Base-by-base conservation (phyloP, 345 rosid genomes). In the Aethionema arabicum region DNA sequence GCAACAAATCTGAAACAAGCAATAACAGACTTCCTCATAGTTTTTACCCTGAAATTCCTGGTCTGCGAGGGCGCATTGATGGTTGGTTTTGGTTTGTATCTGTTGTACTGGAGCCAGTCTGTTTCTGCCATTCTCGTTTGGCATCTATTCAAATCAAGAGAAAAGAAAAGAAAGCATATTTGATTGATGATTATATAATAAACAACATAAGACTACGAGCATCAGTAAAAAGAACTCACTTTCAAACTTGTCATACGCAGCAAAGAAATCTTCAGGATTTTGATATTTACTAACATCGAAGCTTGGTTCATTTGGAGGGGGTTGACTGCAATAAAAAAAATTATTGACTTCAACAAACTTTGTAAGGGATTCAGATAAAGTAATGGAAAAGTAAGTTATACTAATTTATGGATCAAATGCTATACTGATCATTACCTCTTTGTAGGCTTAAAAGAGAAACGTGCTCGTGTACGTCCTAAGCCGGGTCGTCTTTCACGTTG, bases 221-320 rank as follows among this genome's bases (percentile, higher is more conserved):
- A 40, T 11, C 3, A 54, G 47, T 65, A 65, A 43, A 57, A 36
- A 4, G 33, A 69, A 72, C 90, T 81, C 79, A 92, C 98, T 71
- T 63, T 79, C 73, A 57, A 39, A 69, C 67, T 62, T 83, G 52
- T 82, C 96, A 67, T 43, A 87, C 45, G 86, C 97, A 53, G 59
- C 63, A 71, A 86, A 89, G 68, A 66, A 89, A 11, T 92, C 95
- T 35, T 78, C 83, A 5, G 91, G 91, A 31, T 76, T 91, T 42
- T 76, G 82, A 63, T 78, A 70, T 61, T 80, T 78, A 62, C 75
- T 86, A 52, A 72, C 52, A 66, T 87, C 90, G 69, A 87, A 82
- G 60, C 59, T 70, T 47, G 79, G 86, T 41, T 76, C 84, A 56
- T 21, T 63, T 46, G 68, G 76, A 56, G 63, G 57, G 40, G 82